Conservation (phyloP, 257 asterid species). For the Solanum sitiens region DNA sequence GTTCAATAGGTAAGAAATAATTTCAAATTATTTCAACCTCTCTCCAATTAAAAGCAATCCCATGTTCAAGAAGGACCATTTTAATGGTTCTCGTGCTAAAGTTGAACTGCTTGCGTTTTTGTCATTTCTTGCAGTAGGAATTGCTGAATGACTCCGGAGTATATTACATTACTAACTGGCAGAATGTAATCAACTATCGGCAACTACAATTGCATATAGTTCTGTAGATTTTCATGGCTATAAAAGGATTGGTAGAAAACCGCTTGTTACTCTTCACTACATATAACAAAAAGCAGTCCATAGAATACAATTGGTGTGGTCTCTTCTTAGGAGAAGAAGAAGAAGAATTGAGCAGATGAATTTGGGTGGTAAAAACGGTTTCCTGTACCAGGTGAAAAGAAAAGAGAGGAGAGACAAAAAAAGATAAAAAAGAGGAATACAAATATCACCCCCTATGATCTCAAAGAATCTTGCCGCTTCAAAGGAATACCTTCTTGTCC, state of each 20-base stretch:
- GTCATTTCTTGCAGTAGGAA: background rate
- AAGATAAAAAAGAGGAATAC: background rate
- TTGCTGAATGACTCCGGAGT: background rate
- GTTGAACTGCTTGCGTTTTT: background rate
- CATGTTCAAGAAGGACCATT: background rate
- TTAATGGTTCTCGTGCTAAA: background rate
- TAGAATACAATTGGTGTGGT: background rate
- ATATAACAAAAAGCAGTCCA: background rate
- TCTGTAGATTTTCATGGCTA: background rate
- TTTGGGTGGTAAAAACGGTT: background rate
- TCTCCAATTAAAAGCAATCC: background rate
- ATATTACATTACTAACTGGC: background rate
- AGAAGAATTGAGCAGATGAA: background rate
- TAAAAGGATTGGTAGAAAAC: background rate
- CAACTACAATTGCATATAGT: background rate
- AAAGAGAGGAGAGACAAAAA: background rate
- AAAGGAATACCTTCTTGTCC: conserved; percentile 77
- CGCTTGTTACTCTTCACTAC: background rate
- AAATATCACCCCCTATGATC: conserved; percentile 27
- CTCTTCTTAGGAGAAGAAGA: conserved; percentile 1
- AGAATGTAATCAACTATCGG: background rate
- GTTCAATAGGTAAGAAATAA: background rate
- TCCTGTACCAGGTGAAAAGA: background rate
- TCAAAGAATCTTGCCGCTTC: conserved; percentile 60
- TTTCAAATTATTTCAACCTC: background rate